A percentile compares a stretch with the other conserved stretches of the same genome.
Conservation (phyloP, 805 yeast genomes). For the Candida nonsorbophila region DNA sequence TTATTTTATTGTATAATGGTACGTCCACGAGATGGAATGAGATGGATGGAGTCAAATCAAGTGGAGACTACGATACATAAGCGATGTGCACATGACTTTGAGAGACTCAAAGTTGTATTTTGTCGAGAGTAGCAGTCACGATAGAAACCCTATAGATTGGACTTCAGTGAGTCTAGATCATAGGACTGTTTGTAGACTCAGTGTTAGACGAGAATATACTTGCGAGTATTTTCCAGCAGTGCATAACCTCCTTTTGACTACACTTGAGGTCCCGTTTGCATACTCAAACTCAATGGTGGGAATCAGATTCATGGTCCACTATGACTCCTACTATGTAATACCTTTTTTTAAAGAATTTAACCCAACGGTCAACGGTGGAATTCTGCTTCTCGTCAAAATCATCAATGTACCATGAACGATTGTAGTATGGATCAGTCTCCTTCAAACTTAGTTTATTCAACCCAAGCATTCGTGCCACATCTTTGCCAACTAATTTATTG, state of each 20-base stretch:
- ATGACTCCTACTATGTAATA: conserved; percentile 33
- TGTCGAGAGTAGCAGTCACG: not conserved
- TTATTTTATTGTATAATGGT: too few species aligned
- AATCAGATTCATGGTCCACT: conserved; percentile 22
- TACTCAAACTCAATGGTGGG: not conserved
- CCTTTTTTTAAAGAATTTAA: conserved; percentile 50
- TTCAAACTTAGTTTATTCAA: conserved; percentile 39
- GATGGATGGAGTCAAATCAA: not conserved
- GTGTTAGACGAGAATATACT: too few species aligned
- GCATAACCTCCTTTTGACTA: not conserved
- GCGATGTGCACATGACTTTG: not conserved
- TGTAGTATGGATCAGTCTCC: conserved; percentile 3
- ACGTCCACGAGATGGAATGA: not conserved
- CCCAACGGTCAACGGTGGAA: conserved; percentile 70
- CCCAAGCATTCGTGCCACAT: conserved; percentile 73
- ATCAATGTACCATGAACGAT: conserved; percentile 42
- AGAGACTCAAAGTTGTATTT: not conserved
- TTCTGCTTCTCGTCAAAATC: conserved; percentile 56
- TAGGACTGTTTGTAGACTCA: too few species aligned
- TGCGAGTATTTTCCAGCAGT: too few species aligned
- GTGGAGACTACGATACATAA: too few species aligned
- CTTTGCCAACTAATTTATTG: conserved; percentile 68
- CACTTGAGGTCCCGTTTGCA: not conserved
- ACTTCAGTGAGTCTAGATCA: too few species aligned
- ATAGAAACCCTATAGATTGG: too few species aligned